These are phyloP conservation scores for Tilletia caries DNA, from an alignment of 1,284 basidiomycete species.

Conservation along the genomic window DNA sequence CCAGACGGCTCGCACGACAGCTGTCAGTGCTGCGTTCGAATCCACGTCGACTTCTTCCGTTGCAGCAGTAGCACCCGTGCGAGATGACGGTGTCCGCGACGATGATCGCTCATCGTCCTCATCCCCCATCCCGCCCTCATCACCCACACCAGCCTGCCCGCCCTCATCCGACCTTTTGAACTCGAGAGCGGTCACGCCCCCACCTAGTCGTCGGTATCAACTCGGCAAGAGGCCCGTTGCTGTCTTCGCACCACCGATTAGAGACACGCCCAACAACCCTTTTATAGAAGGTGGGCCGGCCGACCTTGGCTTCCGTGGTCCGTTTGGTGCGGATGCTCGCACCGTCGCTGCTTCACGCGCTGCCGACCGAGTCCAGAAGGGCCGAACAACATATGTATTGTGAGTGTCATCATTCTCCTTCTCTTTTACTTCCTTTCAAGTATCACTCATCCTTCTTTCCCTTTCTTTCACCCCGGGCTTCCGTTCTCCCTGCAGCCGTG, in stretches of 20 bases:
- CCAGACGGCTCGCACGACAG: not conserved
- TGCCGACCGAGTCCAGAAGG: slow-evolving; percentile 10
- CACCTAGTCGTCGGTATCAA: not conserved
- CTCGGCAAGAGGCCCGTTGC: not conserved
- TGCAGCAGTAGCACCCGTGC: not conserved
- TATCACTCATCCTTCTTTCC: too few species aligned
- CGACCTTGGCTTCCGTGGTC: slow-evolving; percentile 40
- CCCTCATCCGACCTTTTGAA: not conserved
- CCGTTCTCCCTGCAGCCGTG: slow-evolving; percentile 17
- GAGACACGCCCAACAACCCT: slow-evolving; percentile 45
- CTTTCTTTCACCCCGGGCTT: not conserved
- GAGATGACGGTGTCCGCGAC: not conserved
- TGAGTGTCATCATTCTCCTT: not conserved
- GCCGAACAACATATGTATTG: slow-evolving; percentile 42
- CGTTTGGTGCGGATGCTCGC: slow-evolving; percentile 24
- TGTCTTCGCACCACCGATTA: slow-evolving; percentile 21
- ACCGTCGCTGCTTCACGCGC: slow-evolving; percentile 3
- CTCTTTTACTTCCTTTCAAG: too few species aligned
- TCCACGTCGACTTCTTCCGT: not conserved
- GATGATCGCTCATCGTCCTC: not conserved
- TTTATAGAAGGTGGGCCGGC: slow-evolving; percentile 50
- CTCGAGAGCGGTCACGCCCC: not conserved
- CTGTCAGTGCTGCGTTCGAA: not conserved
- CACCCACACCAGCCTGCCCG: not conserved
- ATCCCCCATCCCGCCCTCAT: not conserved